Conservation (phyloP, 75 land plant species). For the Picea sitchensis region DNA sequence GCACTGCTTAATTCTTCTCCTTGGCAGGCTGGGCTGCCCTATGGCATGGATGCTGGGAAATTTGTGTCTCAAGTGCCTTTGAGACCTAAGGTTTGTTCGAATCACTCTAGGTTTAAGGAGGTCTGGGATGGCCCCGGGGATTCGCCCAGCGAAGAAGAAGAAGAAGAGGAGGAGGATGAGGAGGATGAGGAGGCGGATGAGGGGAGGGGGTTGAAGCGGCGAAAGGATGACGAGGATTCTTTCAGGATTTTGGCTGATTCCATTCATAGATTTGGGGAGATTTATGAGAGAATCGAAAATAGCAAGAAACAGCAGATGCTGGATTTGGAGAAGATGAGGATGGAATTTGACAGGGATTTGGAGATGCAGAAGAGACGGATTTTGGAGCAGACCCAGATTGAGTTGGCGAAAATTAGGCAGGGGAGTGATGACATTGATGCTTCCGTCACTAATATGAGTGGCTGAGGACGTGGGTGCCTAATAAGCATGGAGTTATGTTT, state of each 20-base stretch:
- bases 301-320: constrained; percentile 59
- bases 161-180: constrained; percentile 18
- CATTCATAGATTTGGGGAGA: constrained; percentile 52
- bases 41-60: constrained; percentile 69
- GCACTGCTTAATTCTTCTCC: constrained; percentile 23
- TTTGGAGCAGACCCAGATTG: constrained; percentile 49
- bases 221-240: constrained; percentile 18
- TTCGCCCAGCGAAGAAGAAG: constrained; percentile 19
- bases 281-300: constrained; percentile 66
- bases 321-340: constrained; percentile 68
- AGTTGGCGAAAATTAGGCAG: constrained; percentile 43
- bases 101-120: constrained; percentile 34
- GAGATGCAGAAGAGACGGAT: constrained; percentile 55
- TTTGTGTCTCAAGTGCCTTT: constrained; percentile 32
- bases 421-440: constrained; percentile 22
- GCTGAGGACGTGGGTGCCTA: background rate
- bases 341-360: constrained; percentile 55
- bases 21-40: constrained; percentile 28
- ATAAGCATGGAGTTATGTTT: too few species aligned
- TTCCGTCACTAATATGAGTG: constrained; percentile 13
- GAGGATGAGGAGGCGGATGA: constrained; percentile 11
- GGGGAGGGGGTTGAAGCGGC: constrained; percentile 2
- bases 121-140: constrained; percentile 42
- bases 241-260: constrained; percentile 51
- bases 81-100: constrained; percentile 36